Percentiles rank a stretch among this genome's conserved stretches.
These are phyloP conservation scores for Spinacia oleracea DNA, from an alignment of 179 eudicot species.

Conservation along the genomic window DNA sequence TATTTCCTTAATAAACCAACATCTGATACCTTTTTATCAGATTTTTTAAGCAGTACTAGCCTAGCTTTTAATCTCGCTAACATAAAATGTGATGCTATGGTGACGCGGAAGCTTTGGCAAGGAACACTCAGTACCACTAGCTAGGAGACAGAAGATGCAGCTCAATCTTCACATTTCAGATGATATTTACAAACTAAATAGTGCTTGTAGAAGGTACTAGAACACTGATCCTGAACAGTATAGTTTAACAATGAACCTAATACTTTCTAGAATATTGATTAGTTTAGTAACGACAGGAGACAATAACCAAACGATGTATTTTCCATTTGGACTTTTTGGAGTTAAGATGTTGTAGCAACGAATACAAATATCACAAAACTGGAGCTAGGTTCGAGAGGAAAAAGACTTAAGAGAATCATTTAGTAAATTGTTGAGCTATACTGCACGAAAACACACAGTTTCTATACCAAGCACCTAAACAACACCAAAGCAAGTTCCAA, in stretches of 20 bases:
- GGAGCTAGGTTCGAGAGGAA: not conserved
- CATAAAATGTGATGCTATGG: not conserved
- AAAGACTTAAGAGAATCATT: not conserved
- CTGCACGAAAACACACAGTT: not conserved
- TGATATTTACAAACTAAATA: not conserved
- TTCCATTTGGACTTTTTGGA: not conserved
- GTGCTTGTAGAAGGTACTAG: not conserved
- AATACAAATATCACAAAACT: not conserved
- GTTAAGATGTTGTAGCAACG: not conserved
- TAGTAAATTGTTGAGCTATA: not conserved
- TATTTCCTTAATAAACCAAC: not conserved
- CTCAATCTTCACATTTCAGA: not conserved
- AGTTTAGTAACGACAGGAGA: not conserved
- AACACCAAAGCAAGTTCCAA: slow-evolving; percentile 20
- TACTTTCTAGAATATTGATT: not conserved
- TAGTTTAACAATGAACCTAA: not conserved
- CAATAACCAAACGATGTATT: not conserved
- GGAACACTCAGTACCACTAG: too few relatives aligned
- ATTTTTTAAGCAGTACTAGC: not conserved
- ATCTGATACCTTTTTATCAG: not conserved
- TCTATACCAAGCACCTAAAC: not conserved
- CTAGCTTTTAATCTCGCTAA: not conserved
- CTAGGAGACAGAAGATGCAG: too few relatives aligned
- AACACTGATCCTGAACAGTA: not conserved
- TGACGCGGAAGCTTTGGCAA: not conserved